Conservation (phyloP, 352 stramenopile genomes). For the Pythium insidiosum region DNA sequence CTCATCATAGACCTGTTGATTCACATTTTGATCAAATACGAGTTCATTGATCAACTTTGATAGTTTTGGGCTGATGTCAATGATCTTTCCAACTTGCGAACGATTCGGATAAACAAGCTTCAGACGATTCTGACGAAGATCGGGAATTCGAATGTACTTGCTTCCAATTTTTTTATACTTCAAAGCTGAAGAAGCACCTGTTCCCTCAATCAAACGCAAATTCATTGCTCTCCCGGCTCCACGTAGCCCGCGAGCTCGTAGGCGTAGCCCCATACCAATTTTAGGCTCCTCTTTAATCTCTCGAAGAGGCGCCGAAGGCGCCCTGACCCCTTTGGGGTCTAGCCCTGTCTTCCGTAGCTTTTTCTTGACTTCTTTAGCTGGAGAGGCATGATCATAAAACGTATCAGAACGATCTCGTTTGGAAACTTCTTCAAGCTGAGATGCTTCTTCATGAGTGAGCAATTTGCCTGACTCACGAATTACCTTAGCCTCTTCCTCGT, state of each 20-base stretch:
- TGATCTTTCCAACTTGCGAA: neutral
- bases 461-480: neutral
- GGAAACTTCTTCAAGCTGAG: neutral
- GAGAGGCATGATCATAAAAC: neutral
- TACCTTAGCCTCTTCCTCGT: neutral
- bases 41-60: conserved; percentile 3
- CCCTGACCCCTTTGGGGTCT: no score
- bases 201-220: conserved; percentile 1
- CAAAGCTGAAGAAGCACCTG: conserved; percentile 2
- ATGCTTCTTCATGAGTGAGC: neutral
- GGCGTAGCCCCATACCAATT: no score
- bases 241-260: neutral
- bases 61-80: neutral
- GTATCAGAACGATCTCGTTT: conserved; percentile 1
- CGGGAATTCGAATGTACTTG: conserved; percentile 5
- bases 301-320: no score
- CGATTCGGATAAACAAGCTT: conserved; percentile 8
- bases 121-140: conserved; percentile 1
- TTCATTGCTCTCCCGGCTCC: neutral
- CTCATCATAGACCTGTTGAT: conserved; percentile 6
- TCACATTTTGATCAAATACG: conserved; percentile 6
- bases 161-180: conserved; percentile 7
- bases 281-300: neutral
- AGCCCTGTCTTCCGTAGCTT: neutral
- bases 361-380: neutral